These are phyloP conservation scores for Dichomitus squalens DNA, from an alignment of 1,284 basidiomycete species.

Conservation along the genomic window DNA sequence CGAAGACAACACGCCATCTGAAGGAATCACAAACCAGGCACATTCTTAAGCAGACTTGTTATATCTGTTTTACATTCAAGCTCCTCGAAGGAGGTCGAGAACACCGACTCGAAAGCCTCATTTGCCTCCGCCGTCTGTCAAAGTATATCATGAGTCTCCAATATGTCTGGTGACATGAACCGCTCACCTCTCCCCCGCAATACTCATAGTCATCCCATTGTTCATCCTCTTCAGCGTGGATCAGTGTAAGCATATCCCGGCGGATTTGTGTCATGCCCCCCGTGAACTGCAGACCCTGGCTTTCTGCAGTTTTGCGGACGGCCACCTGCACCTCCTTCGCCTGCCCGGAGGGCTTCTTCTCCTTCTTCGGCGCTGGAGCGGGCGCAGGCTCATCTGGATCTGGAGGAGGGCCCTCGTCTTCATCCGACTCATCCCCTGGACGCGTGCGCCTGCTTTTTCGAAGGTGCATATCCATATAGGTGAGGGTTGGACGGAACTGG, in stretches of 20 bases:
- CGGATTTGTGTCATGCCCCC: conserved; percentile 41
- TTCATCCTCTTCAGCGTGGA: conserved; percentile 75
- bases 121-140: conserved; percentile 57
- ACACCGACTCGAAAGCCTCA: conserved; percentile 58
- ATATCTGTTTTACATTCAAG: conserved; percentile 65
- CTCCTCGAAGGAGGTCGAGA: conserved; percentile 56
- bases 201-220: conserved; percentile 66
- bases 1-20: background rate
- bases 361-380: conserved; percentile 51
- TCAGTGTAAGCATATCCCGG: conserved; percentile 72
- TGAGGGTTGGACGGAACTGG: conserved; percentile 77
- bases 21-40: conserved; percentile 51
- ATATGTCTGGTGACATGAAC: background rate
- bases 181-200: conserved; percentile 60
- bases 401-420: conserved; percentile 75
- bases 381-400: conserved; percentile 73
- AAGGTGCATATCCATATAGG: conserved; percentile 72
- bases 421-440: conserved; percentile 56
- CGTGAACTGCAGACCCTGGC: conserved; percentile 50
- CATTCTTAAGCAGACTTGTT: conserved; percentile 60
- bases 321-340: conserved; percentile 77
- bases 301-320: conserved; percentile 63
- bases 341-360: conserved; percentile 52
- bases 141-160: conserved; percentile 8
- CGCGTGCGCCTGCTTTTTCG: conserved; percentile 57